phyloP scores from a whole-genome alignment of 1,284 basidiomycete species.

The Cutaneotrichosporon cavernicola region DNA sequence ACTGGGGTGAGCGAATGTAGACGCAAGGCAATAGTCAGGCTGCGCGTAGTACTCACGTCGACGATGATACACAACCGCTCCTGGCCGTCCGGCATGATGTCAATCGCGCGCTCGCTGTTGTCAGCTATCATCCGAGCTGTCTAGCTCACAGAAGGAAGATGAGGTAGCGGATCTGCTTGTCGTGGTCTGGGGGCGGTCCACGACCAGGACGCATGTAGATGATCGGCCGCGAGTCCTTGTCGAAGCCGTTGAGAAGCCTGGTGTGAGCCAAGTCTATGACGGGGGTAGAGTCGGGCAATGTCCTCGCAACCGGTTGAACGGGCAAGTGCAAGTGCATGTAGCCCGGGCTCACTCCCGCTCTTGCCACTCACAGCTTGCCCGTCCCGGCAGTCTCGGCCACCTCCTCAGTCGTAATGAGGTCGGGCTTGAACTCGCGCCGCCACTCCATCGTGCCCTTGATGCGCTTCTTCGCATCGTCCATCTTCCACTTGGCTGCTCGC shows the following conservation, averaged over 20 bases:
- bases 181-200: constrained; percentile 73
- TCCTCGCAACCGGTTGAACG: too few species aligned
- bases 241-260: constrained; percentile 77
- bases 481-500: constrained; percentile 77
- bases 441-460: constrained; percentile 75
- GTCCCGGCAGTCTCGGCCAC: constrained; percentile 71
- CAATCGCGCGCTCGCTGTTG: constrained; percentile 76
- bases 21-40: neutral
- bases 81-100: constrained; percentile 77
- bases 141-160: constrained; percentile 73
- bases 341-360: too few species aligned
- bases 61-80: constrained; percentile 77
- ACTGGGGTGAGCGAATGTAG: constrained; percentile 44
- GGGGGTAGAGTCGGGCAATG: neutral
- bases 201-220: constrained; percentile 79
- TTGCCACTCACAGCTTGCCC: constrained; percentile 70
- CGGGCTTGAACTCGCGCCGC: constrained; percentile 76
- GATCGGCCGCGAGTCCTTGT: constrained; percentile 74
- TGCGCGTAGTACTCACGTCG: constrained; percentile 54
- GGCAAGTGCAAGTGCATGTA: too few species aligned
- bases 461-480: constrained; percentile 71
- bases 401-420: constrained; percentile 74
- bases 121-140: constrained; percentile 12
- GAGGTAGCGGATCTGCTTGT: constrained; percentile 74
- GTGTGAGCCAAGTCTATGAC: neutral